These are phyloP conservation scores for Ustanciosporium gigantosporum DNA, from an alignment of 1,284 basidiomycete genomes.

Conservation along the genomic window DNA sequence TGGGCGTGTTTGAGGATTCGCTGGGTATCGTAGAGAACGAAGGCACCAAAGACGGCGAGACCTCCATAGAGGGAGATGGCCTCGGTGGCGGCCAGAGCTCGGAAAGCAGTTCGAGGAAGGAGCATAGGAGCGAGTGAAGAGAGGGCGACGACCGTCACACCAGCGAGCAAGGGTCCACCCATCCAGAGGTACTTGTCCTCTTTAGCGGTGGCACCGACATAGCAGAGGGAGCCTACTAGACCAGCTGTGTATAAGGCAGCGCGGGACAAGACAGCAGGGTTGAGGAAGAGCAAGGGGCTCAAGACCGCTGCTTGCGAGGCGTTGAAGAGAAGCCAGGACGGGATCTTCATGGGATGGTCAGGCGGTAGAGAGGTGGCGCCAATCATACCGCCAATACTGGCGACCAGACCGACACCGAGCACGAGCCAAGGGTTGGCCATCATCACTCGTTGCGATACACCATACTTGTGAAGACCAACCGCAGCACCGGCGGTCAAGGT, in stretches of 20 bases:
- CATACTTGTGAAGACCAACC: conserved; percentile 75
- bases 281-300: conserved; percentile 74
- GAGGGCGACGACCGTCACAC: conserved; percentile 81
- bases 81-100: conserved; percentile 76
- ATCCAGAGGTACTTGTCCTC: conserved; percentile 83
- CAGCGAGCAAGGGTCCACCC: conserved; percentile 70
- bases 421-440: conserved; percentile 81
- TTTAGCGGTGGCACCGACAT: conserved; percentile 84
- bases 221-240: conserved; percentile 77
- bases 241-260: conserved; percentile 87
- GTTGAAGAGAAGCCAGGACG: conserved; percentile 70
- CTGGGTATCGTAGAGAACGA: conserved; percentile 85
- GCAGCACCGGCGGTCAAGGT: conserved; percentile 77
- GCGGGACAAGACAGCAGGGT: conserved; percentile 81
- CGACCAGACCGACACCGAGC: conserved; percentile 74
- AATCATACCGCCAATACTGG: conserved; percentile 62
- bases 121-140: conserved; percentile 83
- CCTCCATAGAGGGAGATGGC: conserved; percentile 77
- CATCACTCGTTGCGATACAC: conserved; percentile 78
- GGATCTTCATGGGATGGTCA: conserved; percentile 60
- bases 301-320: conserved; percentile 78
- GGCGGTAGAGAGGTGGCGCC: conserved; percentile 57
- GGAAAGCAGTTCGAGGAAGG: conserved; percentile 75
- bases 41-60: conserved; percentile 81
- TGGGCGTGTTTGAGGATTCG: conserved; percentile 77